Percentiles rank a stretch among this genome's conserved stretches.
Conservation (phyloP, 768 basidiomycete species). For the Mycena galericulata region DNA sequence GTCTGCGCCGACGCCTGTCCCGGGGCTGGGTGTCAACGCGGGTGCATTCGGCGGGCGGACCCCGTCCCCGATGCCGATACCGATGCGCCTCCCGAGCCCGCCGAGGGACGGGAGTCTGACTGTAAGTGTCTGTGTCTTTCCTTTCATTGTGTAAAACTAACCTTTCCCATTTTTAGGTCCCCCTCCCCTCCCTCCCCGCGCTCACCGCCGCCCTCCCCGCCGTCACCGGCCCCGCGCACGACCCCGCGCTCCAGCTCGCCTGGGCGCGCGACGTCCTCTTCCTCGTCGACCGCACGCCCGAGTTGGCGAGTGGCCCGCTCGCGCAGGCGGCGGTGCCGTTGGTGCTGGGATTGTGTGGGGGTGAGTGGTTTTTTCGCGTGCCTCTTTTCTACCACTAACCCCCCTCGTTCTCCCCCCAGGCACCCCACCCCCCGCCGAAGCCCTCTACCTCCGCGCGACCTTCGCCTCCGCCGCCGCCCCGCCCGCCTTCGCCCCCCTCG, state of each 20-base stretch:
- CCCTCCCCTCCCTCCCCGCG: slow-evolving; percentile 73
- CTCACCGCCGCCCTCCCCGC: slow-evolving; percentile 64
- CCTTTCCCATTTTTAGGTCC: too few relatives aligned
- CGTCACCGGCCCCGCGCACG: slow-evolving; percentile 66
- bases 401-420: too few relatives aligned
- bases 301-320: slow-evolving; percentile 49
- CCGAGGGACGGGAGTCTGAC: slow-evolving; percentile 64
- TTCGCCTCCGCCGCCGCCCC: slow-evolving; percentile 79
- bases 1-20: not conserved
- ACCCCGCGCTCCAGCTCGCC: slow-evolving; percentile 71
- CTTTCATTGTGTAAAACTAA: too few relatives aligned
- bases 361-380: not conserved
- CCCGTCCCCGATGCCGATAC: slow-evolving; percentile 38
- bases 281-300: slow-evolving; percentile 74
- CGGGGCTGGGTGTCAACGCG: not conserved
- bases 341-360: slow-evolving; percentile 65
- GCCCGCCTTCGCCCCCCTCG: slow-evolving; percentile 75
- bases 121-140: too few relatives aligned
- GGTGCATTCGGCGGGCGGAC: slow-evolving; percentile 33
- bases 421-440: slow-evolving; percentile 76
- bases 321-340: slow-evolving; percentile 73
- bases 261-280: slow-evolving; percentile 90
- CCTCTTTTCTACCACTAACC: not conserved
- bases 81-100: slow-evolving; percentile 33
- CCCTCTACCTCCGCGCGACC: slow-evolving; percentile 80